phyloP scores from a whole-genome alignment of 495 filamentous ascomycete genomes.

The Delitschia confertaspora region DNA sequence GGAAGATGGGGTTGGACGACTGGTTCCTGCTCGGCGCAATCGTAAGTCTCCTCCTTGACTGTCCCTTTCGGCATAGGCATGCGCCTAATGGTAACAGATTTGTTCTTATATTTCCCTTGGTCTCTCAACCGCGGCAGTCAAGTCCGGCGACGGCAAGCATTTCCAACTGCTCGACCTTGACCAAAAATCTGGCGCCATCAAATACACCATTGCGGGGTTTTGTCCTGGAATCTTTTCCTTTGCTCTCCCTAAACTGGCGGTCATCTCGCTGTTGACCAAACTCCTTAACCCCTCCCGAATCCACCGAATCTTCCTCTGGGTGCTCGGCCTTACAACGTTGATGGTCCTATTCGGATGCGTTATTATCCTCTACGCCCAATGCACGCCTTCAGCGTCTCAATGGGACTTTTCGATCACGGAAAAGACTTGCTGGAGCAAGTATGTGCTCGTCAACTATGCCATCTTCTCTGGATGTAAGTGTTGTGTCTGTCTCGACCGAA shows the following conservation, averaged over 20 bases:
- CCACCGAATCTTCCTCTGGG: conserved; percentile 28
- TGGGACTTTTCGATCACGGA: conserved; percentile 17
- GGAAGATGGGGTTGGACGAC: conserved; percentile 1
- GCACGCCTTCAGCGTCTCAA: conserved; percentile 5
- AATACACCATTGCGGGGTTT: conserved; percentile 9
- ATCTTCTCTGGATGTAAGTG: conserved; percentile 36
- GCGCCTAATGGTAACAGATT: too few species aligned
- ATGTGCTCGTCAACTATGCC: conserved; percentile 36
- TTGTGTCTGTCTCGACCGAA: conserved; percentile 32
- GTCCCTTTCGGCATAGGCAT: background rate
- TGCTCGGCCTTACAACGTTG: conserved; percentile 12
- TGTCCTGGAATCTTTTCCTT: conserved; percentile 10
- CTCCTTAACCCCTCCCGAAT: conserved; percentile 26
- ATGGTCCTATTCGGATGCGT: conserved; percentile 32
- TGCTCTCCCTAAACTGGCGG: conserved; percentile 30
- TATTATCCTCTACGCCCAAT: conserved; percentile 24
- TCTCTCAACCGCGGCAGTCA: conserved; percentile 1
- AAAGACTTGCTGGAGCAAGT: conserved; percentile 30
- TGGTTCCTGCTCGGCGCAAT: conserved; percentile 1
- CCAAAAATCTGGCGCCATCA: conserved; percentile 2
- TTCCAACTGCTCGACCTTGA: background rate
- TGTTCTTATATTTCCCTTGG: conserved; percentile 1
- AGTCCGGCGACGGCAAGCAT: conserved; percentile 3
- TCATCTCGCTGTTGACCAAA: conserved; percentile 29
- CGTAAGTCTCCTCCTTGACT: background rate